phyloP scores from a whole-genome alignment of 1,284 basidiomycete genomes.

The Cutaneotrichosporon spelunceum region DNA sequence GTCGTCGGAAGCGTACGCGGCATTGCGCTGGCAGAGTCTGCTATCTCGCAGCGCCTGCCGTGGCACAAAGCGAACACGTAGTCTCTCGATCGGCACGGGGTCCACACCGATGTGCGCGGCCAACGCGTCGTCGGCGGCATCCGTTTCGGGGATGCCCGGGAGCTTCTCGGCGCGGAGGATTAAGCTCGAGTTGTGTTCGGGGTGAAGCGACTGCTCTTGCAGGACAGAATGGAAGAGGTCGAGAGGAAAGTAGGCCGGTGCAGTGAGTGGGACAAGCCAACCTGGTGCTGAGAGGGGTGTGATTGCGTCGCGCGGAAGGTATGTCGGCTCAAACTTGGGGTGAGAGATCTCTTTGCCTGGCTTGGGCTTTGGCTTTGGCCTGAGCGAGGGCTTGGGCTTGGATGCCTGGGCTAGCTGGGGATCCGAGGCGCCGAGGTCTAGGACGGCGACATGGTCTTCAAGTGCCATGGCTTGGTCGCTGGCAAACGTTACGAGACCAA shows the following conservation, averaged over 20 bases:
- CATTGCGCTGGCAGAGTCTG: conserved; percentile 34
- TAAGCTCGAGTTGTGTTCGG: conserved; percentile 47
- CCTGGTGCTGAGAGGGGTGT: conserved; percentile 14
- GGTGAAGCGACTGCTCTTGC: conserved; percentile 41
- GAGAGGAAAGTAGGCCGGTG: conserved; percentile 37
- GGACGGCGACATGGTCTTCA: not conserved
- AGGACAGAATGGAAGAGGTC: conserved; percentile 36
- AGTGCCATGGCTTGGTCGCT: not conserved
- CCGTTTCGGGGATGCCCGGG: not conserved
- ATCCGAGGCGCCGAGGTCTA: not conserved
- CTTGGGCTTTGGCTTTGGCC: not conserved
- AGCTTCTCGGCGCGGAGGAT: conserved; percentile 46
- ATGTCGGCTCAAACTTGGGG: conserved; percentile 26
- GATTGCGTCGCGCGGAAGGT: conserved; percentile 10
- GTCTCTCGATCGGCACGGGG: not conserved
- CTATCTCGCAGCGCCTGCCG: conserved; percentile 43
- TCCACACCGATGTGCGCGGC: conserved; percentile 4
- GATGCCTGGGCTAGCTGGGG: not conserved
- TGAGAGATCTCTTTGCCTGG: conserved; percentile 12
- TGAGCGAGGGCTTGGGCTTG: conserved; percentile 2
- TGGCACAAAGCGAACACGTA: conserved; percentile 41
- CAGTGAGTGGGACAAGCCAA: conserved; percentile 29
- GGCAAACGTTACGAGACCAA: too few relatives aligned
- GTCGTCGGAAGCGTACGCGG: conserved; percentile 6
- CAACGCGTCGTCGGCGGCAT: conserved; percentile 12